These are phyloP conservation scores for Mariannaea elegans DNA, from an alignment of 2,329 filamentous ascomycete genomes.

Conservation along the genomic window DNA sequence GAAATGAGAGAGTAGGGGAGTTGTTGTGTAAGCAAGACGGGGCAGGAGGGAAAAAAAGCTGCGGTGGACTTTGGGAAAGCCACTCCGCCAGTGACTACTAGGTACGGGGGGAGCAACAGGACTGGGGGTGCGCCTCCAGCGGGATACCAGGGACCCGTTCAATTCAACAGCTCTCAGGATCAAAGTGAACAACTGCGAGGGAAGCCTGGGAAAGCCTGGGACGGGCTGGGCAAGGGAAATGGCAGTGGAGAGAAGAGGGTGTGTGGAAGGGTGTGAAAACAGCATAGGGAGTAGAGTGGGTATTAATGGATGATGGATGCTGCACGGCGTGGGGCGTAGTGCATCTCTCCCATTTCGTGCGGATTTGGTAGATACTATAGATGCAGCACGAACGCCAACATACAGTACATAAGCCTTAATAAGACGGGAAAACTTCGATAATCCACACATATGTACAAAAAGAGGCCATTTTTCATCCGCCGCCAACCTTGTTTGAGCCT, in stretches of 20 bases:
- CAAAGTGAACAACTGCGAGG: not conserved
- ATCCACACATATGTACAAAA: no score
- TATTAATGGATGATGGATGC: not conserved
- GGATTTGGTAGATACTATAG: not conserved
- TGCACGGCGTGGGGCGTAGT: conserved; percentile 36
- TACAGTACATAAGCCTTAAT: not conserved
- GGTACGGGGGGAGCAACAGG: conserved; percentile 5
- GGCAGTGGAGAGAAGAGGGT: conserved; percentile 39
- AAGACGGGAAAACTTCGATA: not conserved
- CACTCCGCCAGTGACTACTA: conserved; percentile 16
- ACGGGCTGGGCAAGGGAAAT: conserved; percentile 39
- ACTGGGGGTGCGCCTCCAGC: conserved; percentile 16
- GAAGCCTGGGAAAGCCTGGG: conserved; percentile 9
- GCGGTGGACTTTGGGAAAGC: conserved; percentile 39
- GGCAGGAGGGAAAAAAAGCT: conserved; percentile 41
- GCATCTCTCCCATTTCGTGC: conserved; percentile 13
- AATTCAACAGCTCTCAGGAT: not conserved
- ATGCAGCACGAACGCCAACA: not conserved
- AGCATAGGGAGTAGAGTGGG: conserved; percentile 3
- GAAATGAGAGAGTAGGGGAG: conserved; percentile 33
- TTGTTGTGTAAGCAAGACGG: conserved; percentile 44
- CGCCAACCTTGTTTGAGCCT: conserved; percentile 14
- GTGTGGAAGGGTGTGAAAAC: conserved; percentile 20
- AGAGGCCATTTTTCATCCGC: not conserved
- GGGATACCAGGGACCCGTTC: conserved; percentile 16